Evolutionary conservation across 495 filamentous ascomycete genomes (phyloP).

Genomic region (Penicillium flavigenum): DNA sequence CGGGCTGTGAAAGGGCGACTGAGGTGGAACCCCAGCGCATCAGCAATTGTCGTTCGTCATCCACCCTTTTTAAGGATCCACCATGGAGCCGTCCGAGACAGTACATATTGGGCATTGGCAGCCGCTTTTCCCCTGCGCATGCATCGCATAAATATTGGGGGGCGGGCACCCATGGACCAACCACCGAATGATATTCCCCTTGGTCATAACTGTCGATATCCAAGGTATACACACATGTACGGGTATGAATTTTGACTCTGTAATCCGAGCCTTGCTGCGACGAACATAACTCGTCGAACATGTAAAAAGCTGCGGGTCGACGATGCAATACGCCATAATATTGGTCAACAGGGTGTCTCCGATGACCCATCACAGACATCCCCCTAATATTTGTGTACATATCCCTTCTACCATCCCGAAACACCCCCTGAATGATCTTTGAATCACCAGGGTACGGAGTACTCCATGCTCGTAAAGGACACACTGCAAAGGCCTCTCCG

Average conservation of each 20-base stretch:
- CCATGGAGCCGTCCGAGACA: slow-evolving; percentile 22
- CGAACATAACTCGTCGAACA: slow-evolving; percentile 25
- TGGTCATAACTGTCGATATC: neutral
- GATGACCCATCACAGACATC: slow-evolving; percentile 21
- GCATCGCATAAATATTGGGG: neutral
- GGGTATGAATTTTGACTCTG: slow-evolving; percentile 14
- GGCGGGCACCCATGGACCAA: neutral
- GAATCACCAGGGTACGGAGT: neutral
- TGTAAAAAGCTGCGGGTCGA: slow-evolving; percentile 22
- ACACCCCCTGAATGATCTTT: slow-evolving; percentile 1
- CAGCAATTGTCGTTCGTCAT: slow-evolving; percentile 24
- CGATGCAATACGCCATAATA: slow-evolving; percentile 20
- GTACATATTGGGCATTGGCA: neutral
- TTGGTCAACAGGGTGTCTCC: slow-evolving; percentile 17
- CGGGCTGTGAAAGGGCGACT: slow-evolving; percentile 18
- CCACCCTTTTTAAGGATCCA: slow-evolving; percentile 17
- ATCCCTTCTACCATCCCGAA: slow-evolving; percentile 10
- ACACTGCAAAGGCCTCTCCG: neutral
- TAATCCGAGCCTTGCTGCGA: slow-evolving; percentile 10
- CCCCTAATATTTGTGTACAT: slow-evolving; percentile 1
- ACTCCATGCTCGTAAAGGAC: slow-evolving; percentile 1
- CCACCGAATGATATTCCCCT: neutral
- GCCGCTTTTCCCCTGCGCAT: slow-evolving; percentile 12
- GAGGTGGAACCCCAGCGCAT: slow-evolving; percentile 18
- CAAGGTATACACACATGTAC: neutral